phyloP scores from a whole-genome alignment of 345 rosid genomes.

The Lepidium sativum region DNA sequence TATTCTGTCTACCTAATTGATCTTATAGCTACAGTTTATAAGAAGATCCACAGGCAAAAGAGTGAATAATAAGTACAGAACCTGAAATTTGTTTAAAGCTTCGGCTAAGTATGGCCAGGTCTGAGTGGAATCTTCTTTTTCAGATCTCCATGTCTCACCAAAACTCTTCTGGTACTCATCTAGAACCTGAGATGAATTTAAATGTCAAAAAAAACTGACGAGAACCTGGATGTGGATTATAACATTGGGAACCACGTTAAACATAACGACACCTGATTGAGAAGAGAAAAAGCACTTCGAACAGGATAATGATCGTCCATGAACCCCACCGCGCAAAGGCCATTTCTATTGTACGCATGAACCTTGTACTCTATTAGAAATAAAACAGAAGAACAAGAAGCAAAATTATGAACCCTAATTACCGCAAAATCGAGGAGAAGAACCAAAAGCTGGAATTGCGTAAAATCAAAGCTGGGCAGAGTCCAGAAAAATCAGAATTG shows the following conservation, averaged over 20 bases:
- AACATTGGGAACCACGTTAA: background rate
- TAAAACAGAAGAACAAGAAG: background rate
- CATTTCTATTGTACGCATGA: conserved; percentile 82
- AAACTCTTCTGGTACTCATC: conserved; percentile 92
- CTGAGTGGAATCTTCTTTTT: conserved; percentile 47
- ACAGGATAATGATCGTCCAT: conserved; percentile 98
- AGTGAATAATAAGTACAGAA: conserved; percentile 14
- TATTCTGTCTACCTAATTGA: background rate
- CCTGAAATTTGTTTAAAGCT: conserved; percentile 83
- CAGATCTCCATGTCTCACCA: conserved; percentile 81
- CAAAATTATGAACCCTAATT: conserved; percentile 6
- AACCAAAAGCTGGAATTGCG: background rate
- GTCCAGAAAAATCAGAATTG: background rate
- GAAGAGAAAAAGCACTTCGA: conserved; percentile 85
- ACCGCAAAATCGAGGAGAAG: conserved; percentile 2
- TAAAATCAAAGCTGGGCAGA: background rate
- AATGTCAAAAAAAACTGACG: background rate
- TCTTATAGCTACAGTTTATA: background rate
- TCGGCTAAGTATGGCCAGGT: conserved; percentile 80
- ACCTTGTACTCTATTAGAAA: conserved; percentile 68
- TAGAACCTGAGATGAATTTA: conserved; percentile 41
- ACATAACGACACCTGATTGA: conserved; percentile 54
- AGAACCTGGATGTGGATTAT: background rate
- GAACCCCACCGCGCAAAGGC: conserved; percentile 78
- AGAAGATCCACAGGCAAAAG: background rate